phyloP scores from a whole-genome alignment of 78 protist species.

The Dictyostelium firmibasis region DNA sequence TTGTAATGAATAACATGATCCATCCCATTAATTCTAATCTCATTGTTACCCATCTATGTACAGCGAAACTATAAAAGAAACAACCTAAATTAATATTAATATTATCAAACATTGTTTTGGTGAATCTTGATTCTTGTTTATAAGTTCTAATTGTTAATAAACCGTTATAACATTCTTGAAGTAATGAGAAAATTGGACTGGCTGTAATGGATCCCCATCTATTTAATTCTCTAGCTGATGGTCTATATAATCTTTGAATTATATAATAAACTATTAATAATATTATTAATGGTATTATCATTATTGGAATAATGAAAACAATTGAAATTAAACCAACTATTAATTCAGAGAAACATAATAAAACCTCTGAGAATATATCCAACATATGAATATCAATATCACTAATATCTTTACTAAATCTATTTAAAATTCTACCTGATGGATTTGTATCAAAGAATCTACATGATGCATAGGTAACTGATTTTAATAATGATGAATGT shows the following conservation, averaged over 20 bases:
- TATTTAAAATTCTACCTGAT: conserved; percentile 66
- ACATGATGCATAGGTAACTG: background rate
- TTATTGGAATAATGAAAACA: conserved; percentile 1
- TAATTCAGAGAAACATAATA: background rate
- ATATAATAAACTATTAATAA: conserved; percentile 45
- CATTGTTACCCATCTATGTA: conserved; percentile 85
- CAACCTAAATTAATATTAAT: conserved; percentile 51
- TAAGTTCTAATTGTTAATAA: conserved; percentile 92
- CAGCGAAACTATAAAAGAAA: conserved; percentile 21
- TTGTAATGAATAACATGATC: conserved; percentile 33
- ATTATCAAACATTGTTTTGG: background rate
- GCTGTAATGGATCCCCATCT: conserved; percentile 88
- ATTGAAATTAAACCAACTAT: conserved; percentile 11
- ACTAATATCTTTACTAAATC: conserved; percentile 45
- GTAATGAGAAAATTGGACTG: conserved; percentile 87
- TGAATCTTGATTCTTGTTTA: conserved; percentile 32
- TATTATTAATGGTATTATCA: conserved; percentile 27
- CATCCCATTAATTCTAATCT: conserved; percentile 81
- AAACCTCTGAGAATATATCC: background rate
- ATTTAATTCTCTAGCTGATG: conserved; percentile 87
- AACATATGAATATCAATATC: conserved; percentile 10
- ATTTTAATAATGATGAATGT: background rate
- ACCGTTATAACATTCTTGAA: conserved; percentile 92
- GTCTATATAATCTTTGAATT: conserved; percentile 79
- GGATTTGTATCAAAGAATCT: conserved; percentile 77